Evolutionary conservation across 2,329 filamentous ascomycete species (phyloP), one percentile per base, ranked within the genome.

Genomic region (Didymella lethalis): DNA sequence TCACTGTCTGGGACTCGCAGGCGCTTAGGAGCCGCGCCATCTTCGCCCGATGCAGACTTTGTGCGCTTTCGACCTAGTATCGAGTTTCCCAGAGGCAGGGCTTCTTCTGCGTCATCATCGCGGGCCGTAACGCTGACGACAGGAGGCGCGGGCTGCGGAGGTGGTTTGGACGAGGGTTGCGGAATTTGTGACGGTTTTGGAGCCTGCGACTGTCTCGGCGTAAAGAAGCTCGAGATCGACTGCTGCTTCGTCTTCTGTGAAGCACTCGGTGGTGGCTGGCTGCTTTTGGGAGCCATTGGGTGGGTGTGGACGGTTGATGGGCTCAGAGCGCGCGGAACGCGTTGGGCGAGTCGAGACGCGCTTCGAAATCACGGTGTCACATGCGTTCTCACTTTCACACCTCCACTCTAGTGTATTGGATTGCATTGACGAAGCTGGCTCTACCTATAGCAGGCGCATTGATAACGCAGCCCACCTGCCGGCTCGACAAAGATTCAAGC

Each of bases 171-270:
- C 4, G 41, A 12, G 8, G 47, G 32, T 49, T 49, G 40, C 20
- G 46, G 46, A 25, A 25, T 14, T 65, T 69, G 40, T 32, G 58
- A 50, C 40, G 64, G 61, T 64, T 68, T 74, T 61, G 72, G 75
- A 65, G 75, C 67, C 71, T 73, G 72, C 59, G 76, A 66, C 4
- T 75, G 61, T 60, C 78, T 80, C 2, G 73, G 73, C 0, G 87
- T 85, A 75, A 96, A 96, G 79, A 96, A 96, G 72, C 88, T 93
- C 3, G 92, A 95, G 61, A 97, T 89, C 0, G 92, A 91, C 65
- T 89, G 86, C 73, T 97, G 92, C 69, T 89, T 91, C 77, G 90
- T 90, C 54, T 68, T 73, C 43, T 81, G 77, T 10, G 76, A 75
- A 10, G 74, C 72, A 38, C 64, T 65, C 29, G 64, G 62, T 45